phyloP scores from a whole-genome alignment of 2,329 filamentous ascomycete species.

The Fusarium redolens region DNA sequence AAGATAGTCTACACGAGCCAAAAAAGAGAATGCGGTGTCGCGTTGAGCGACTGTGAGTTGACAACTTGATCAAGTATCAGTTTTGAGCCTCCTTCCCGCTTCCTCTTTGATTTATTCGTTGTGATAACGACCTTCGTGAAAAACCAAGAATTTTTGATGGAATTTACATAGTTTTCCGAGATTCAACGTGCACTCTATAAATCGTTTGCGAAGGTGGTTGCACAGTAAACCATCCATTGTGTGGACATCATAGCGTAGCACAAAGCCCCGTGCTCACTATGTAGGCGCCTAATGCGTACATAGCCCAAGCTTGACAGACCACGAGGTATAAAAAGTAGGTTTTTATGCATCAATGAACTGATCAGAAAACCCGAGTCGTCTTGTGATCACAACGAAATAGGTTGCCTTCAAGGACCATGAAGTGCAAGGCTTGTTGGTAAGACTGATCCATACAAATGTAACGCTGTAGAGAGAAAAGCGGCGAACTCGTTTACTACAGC shows the following conservation, averaged over 20 bases:
- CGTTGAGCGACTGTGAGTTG: slow-evolving; percentile 24
- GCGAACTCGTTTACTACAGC: neutral
- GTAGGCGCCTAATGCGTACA: neutral
- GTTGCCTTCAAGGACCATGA: neutral
- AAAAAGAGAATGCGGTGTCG: slow-evolving; percentile 34
- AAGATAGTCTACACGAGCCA: slow-evolving; percentile 31
- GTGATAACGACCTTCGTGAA: neutral
- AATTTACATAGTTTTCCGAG: neutral
- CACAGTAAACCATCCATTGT: neutral
- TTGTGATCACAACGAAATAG: neutral
- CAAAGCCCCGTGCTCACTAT: neutral
- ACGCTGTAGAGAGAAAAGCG: neutral
- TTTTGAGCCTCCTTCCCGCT: slow-evolving; percentile 21
- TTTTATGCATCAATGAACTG: neutral
- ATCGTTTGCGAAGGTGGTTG: neutral
- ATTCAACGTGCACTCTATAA: neutral
- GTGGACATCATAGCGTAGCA: neutral
- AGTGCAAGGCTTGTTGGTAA: neutral
- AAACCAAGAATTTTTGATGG: neutral
- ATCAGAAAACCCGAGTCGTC: neutral
- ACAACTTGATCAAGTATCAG: slow-evolving; percentile 35
- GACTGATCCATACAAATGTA: slow-evolving; percentile 1
- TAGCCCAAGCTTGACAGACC: neutral
- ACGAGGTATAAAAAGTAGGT: too few relatives aligned
- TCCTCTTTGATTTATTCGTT: slow-evolving; percentile 35